phyloP scores from a whole-genome alignment of 768 basidiomycete species.

The Pleurotus pulmonarius region DNA sequence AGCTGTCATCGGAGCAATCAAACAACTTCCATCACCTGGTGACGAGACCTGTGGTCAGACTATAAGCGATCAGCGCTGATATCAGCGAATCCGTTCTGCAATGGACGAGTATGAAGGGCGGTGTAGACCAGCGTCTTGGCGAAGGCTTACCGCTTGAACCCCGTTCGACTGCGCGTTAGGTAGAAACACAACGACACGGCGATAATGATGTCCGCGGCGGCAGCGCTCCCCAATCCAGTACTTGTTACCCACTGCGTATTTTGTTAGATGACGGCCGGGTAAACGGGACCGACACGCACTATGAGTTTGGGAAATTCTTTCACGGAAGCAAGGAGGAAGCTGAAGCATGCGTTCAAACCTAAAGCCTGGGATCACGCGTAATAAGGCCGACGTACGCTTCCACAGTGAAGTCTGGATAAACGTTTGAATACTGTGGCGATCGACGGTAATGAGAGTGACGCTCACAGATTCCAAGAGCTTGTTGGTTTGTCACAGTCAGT shows the following conservation, averaged over 20 bases:
- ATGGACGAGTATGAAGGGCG: background rate
- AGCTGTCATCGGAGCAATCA: background rate
- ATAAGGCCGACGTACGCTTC: slow-evolving; percentile 31
- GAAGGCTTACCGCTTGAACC: slow-evolving; percentile 32
- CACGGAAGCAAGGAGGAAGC: slow-evolving; percentile 30
- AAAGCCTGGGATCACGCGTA: background rate
- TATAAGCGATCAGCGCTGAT: slow-evolving; percentile 38
- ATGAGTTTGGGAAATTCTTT: slow-evolving; percentile 30
- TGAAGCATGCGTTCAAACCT: slow-evolving; percentile 13
- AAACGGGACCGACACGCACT: slow-evolving; percentile 19
- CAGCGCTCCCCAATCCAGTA: slow-evolving; percentile 41
- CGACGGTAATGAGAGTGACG: background rate
- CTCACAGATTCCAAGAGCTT: slow-evolving; percentile 40
- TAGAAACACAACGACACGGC: slow-evolving; percentile 45
- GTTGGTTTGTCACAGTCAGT: background rate
- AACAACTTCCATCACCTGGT: slow-evolving; percentile 28
- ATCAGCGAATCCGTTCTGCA: slow-evolving; percentile 41
- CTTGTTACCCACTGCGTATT: slow-evolving; percentile 45
- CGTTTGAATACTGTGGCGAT: background rate
- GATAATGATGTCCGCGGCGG: slow-evolving; percentile 47
- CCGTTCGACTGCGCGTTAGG: slow-evolving; percentile 44
- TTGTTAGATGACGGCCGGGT: slow-evolving; percentile 43
- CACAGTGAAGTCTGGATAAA: slow-evolving; percentile 38
- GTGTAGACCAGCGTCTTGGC: background rate
- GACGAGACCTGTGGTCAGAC: slow-evolving; percentile 40